These are phyloP conservation scores for Alternaria incomplexa DNA, from an alignment of 2,329 filamentous ascomycete genomes.

Conservation along the genomic window DNA sequence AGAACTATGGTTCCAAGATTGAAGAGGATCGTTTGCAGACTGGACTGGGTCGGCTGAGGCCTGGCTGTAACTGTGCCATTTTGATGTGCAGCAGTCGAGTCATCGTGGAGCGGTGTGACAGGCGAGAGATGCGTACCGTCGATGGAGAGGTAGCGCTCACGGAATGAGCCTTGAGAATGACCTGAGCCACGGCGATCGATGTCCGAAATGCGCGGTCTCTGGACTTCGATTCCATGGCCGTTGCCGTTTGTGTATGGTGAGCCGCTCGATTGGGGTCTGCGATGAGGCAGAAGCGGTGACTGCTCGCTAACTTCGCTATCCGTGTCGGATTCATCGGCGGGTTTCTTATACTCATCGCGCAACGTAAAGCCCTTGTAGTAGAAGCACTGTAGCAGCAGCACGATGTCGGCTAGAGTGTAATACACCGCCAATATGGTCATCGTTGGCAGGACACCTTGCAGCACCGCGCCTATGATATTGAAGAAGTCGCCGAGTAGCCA, in stretches of 20 bases:
- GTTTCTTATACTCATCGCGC: slow-evolving; percentile 39
- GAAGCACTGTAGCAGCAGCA: slow-evolving; percentile 87
- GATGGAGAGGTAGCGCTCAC: slow-evolving; percentile 62
- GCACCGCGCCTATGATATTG: slow-evolving; percentile 90
- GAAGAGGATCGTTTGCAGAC: slow-evolving; percentile 67
- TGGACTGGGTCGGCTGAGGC: slow-evolving; percentile 49
- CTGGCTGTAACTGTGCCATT: slow-evolving; percentile 51
- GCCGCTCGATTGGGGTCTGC: slow-evolving; percentile 31
- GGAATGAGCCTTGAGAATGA: slow-evolving; percentile 45
- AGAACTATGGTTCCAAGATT: slow-evolving; percentile 78
- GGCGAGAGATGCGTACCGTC: slow-evolving; percentile 76
- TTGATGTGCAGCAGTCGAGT: slow-evolving; percentile 25
- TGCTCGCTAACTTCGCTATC: slow-evolving; percentile 45
- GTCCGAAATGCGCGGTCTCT: slow-evolving; percentile 45
- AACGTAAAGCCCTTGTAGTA: slow-evolving; percentile 84
- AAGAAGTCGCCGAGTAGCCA: slow-evolving; percentile 96
- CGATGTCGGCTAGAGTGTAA: slow-evolving; percentile 89
- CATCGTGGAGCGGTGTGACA: slow-evolving; percentile 73
- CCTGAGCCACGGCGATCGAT: slow-evolving; percentile 38
- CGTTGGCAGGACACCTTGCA: slow-evolving; percentile 90
- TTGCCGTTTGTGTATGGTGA: slow-evolving; percentile 23
- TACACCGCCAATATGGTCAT: slow-evolving; percentile 96
- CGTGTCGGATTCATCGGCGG: slow-evolving; percentile 28
- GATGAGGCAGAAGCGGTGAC: slow-evolving; percentile 42
- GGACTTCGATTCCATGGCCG: slow-evolving; percentile 25